Conservation (phyloP, 805 yeast species). For the Tetrapisispora nanseiensis region DNA sequence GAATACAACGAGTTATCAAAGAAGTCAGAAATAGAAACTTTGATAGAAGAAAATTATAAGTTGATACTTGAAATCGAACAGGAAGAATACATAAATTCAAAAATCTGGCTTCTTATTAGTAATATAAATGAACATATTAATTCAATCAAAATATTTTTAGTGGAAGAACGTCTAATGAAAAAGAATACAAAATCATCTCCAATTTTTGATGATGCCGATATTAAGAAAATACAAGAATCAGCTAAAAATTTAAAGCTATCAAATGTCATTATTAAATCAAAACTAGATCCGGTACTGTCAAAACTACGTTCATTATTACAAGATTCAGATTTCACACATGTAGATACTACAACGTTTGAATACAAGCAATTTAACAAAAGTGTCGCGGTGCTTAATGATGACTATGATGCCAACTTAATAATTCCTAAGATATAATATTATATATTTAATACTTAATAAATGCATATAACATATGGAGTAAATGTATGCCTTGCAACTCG, state of each 20-base stretch:
- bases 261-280: slow-evolving; percentile 8
- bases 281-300: slow-evolving; percentile 8
- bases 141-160: slow-evolving; percentile 23
- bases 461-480: background rate
- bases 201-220: background rate
- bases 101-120: slow-evolving; percentile 18
- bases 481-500: too few species aligned
- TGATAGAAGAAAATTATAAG: slow-evolving; percentile 21
- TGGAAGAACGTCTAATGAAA: slow-evolving; percentile 21
- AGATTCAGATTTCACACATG: slow-evolving; percentile 11
- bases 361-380: slow-evolving; percentile 9
- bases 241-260: slow-evolving; percentile 6
- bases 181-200: slow-evolving; percentile 5
- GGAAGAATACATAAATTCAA: slow-evolving; percentile 21
- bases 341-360: slow-evolving; percentile 10
- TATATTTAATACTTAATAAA: background rate
- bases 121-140: slow-evolving; percentile 22
- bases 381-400: slow-evolving; percentile 11
- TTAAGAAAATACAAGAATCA: background rate
- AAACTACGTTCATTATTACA: slow-evolving; percentile 10
- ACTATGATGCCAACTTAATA: background rate
- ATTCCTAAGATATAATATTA: background rate
- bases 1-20: slow-evolving; percentile 7
- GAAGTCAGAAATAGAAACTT: slow-evolving; percentile 11
- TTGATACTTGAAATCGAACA: slow-evolving; percentile 24